Base-by-base conservation (phyloP, 192 early-diverging fungal genomes). In the Entomortierella beljakovae region DNA sequence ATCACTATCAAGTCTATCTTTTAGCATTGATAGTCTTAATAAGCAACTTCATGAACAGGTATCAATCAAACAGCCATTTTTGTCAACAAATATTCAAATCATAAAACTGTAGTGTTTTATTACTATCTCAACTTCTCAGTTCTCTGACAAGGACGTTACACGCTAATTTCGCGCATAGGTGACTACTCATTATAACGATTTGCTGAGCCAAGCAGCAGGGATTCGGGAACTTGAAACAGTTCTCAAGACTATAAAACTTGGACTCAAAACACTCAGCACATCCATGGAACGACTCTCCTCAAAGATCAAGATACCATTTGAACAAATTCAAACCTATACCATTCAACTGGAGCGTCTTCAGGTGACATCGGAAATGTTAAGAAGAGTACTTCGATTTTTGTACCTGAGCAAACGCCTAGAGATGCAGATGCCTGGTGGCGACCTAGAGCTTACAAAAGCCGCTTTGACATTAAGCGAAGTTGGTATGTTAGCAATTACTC, bases 41-140 rank as follows among this genome's bases (percentile, higher is more conserved):
- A 92, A 91, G 60, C 86, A 93, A 40, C 86, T 93, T 18, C 88
- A 92, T 26, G 88, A 92, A 22, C 90, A 92, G 83, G 92, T 91
- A 82, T 16, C 46, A 8, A 57, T 2, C 5, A 22, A 38, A 11
- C 26, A 29, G 22, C 11, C 48, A 33, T 16, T 9, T 13, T 13
- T 38, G 13, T 38, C 37, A 8, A 38, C 37, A 13, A 38, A 38
- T 6, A 13, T 9, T 40, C 37, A 9, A 40, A 9, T 13, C 13
- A 9, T 40, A 6, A 9, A 6, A 40, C 13, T 40, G 6, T 6
- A 13, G 13, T 13, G 13, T 40, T 40, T 40, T 6, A 13, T 40
- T 40, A 40, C 37, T 40, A 40, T 46, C 28, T 46, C 56, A 37
- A 28, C 51, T 42, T 18, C 46, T 68, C 56, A n/a, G n/a, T n/a